A percentile compares a stretch with the other conserved stretches of the same genome.
Conservation (phyloP, 2,329 filamentous ascomycete genomes). For the Diaporthe sp. region DNA sequence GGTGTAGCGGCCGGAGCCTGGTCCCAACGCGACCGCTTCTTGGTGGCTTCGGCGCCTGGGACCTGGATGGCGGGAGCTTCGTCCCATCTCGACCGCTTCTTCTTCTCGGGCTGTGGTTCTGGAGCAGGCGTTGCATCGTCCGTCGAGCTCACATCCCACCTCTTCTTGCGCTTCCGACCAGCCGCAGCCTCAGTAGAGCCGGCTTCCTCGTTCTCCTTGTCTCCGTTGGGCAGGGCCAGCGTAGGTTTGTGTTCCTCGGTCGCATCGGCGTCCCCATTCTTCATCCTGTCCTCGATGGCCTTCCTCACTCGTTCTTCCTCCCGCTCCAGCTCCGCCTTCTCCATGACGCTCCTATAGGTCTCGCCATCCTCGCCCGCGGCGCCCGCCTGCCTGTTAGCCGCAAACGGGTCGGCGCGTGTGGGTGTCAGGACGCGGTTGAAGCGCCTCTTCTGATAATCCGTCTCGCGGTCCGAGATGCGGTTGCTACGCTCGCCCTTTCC, state of each 20-base stretch:
- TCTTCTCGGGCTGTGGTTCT: slow-evolving; percentile 61
- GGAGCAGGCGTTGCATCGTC: slow-evolving; percentile 64
- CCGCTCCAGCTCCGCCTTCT: slow-evolving; percentile 87
- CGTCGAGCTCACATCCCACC: slow-evolving; percentile 87
- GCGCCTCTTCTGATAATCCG: slow-evolving; percentile 96
- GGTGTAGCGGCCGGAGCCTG: slow-evolving; percentile 87
- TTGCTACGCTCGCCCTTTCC: slow-evolving; percentile 88
- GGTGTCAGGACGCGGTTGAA: slow-evolving; percentile 91
- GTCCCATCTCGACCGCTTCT: slow-evolving; percentile 92
- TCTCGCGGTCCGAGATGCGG: slow-evolving; percentile 92
- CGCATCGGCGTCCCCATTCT: slow-evolving; percentile 68
- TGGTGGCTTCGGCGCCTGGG: slow-evolving; percentile 72
- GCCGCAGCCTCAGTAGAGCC: slow-evolving; percentile 75
- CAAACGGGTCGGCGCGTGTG: slow-evolving; percentile 87
- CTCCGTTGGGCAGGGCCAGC: slow-evolving; percentile 76
- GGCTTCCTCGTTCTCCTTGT: slow-evolving; percentile 81
- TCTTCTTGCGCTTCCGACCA: slow-evolving; percentile 88
- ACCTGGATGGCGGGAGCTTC: slow-evolving; percentile 74
- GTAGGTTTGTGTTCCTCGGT: slow-evolving; percentile 76
- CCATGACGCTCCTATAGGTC: slow-evolving; percentile 93
- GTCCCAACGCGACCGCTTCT: slow-evolving; percentile 91
- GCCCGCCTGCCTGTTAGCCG: slow-evolving; percentile 78
- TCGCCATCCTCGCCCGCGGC: slow-evolving; percentile 64
- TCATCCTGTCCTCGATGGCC: slow-evolving; percentile 81
- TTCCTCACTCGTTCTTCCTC: slow-evolving; percentile 90